Conservation (phyloP, 768 basidiomycete genomes). For the Lactifluus piperatus region DNA sequence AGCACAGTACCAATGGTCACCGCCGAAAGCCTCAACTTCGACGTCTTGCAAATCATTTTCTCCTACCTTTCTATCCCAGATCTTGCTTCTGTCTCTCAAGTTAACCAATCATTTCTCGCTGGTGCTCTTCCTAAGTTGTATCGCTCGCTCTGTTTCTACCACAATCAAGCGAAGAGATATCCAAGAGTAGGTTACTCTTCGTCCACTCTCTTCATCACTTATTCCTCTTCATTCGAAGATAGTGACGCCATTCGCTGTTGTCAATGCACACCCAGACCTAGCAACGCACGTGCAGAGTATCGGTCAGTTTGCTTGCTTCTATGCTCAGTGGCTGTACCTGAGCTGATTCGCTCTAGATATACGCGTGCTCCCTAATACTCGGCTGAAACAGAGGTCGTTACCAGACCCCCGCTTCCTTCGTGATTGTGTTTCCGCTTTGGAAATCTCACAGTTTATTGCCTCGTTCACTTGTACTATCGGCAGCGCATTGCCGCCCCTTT, state of each 20-base stretch:
- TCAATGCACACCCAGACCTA: conserved; percentile 43
- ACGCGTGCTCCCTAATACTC: conserved; percentile 36
- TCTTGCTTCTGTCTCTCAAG: conserved; percentile 51
- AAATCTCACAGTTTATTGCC: conserved; percentile 41
- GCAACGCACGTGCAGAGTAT: conserved; percentile 52
- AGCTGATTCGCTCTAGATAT: conserved; percentile 35
- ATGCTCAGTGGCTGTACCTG: not conserved
- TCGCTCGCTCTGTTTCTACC: conserved; percentile 43
- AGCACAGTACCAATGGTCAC: conserved; percentile 40
- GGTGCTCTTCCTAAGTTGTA: conserved; percentile 60
- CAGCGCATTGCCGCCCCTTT: conserved; percentile 40
- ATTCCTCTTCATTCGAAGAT: conserved; percentile 27
- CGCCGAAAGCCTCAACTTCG: conserved; percentile 59
- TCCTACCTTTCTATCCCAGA: conserved; percentile 41
- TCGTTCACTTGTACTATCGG: conserved; percentile 46
- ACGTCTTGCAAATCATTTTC: conserved; percentile 67
- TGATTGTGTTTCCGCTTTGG: conserved; percentile 43
- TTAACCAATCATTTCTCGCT: conserved; percentile 55
- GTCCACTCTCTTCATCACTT: not conserved
- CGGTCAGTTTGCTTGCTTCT: conserved; percentile 31
- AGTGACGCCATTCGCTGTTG: conserved; percentile 52
- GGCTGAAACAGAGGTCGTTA: conserved; percentile 16
- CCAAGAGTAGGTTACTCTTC: conserved; percentile 32
- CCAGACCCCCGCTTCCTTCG: conserved; percentile 40
- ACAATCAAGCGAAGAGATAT: conserved; percentile 51